Evolutionary conservation across 2,329 filamentous ascomycete genomes (phyloP), one percentile per base, ranked within the genome.

Genomic region (Paradendryphiella salina): DNA sequence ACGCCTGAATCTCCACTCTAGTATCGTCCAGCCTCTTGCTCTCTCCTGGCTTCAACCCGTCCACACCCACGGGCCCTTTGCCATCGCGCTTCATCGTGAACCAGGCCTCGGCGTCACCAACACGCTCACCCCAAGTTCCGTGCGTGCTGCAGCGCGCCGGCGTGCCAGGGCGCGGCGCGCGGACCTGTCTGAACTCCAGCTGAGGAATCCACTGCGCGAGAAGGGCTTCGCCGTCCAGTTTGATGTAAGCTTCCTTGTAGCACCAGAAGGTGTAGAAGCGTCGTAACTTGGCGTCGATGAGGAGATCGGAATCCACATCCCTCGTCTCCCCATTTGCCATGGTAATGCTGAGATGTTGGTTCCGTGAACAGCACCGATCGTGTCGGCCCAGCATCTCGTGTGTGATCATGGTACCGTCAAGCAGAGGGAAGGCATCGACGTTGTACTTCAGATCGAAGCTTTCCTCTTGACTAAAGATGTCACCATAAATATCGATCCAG

Each of bases 191-290:
- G 66, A 93, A 89, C 63, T 91, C 86, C 7, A 92, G 75, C 41
- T 87, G 82, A 42, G 76, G 76, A 40, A 93, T 77, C 89, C 89
- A 93, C 3, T 78, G 77, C 0, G 89, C 89, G 7, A 91, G 77
- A 50, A 93, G 77, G 0, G 87, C 89, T 63, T 92, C 87, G 20
- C 89, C 89, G 23, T 87, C 88, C 76, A 93, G 85, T 80, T 92
- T 93, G 72, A 92, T 85, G 68, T 89, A 92, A 0, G 88, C 85
- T 75, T 93, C 89, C 61, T 89, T 85, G 70, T 90, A 80, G 69
- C 86, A 89, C 86, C 88, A 93, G 52, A 88, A 82, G 1, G 87
- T 82, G 69, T 91, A 93, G 67, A 93, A 93, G 45, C 82, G 79
- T 4, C 87, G 79, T 21, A 92, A 75, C 65, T 85, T 85, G 17